Base-by-base conservation (phyloP, 75 land plant species). In the Cupressus sempervirens region DNA sequence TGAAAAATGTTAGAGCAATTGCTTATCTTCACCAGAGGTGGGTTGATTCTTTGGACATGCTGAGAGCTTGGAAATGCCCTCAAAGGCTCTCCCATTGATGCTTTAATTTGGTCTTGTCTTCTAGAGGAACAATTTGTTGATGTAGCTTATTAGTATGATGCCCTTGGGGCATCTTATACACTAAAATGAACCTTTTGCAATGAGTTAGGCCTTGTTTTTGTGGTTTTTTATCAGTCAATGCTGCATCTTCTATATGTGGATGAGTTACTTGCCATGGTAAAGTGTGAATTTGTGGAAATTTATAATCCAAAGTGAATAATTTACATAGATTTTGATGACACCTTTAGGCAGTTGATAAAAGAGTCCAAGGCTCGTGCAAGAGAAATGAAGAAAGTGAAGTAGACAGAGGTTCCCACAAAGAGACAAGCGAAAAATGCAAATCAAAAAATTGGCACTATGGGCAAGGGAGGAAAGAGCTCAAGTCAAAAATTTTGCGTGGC, bases 161-260 rank as follows among this genome's bases (percentile, higher is more conserved):
- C 89, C 34, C 87, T 91, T 5, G 97, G 95, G 30, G 95, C 93
- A 3, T 85, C 97, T 2, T 98, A 98, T 86, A 98, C 98, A 12
- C 94, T 98, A 36, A 96, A 96, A 86, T 98, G 99, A 98, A 91
- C 95, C 73, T 98, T 96, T 86, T 93, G 96, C 88, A 98, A 98
- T 89, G 98, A 98, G 20, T 93, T 98, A 13, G 98, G 98, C 3
- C 92, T 98, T 53, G 95, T 98, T 30, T 96, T 98, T 86, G 99
- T 98, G 45, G 99, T 98, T 35, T 95, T 96, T 52, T 98, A 96
- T 87, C 98, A 94, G 88, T 68, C 89, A 41, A 93, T 98, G 36
- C n/a, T n/a, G n/a, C n/a, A n/a, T n/a, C n/a, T n/a, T n/a, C n/a
- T n/a, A n/a, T n/a, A n/a, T n/a, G n/a, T n/a, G n/a, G n/a, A n/a